Evolutionary conservation across 2,329 filamentous ascomycete genomes (phyloP).

Genomic region (Paecilomyces sp.): DNA sequence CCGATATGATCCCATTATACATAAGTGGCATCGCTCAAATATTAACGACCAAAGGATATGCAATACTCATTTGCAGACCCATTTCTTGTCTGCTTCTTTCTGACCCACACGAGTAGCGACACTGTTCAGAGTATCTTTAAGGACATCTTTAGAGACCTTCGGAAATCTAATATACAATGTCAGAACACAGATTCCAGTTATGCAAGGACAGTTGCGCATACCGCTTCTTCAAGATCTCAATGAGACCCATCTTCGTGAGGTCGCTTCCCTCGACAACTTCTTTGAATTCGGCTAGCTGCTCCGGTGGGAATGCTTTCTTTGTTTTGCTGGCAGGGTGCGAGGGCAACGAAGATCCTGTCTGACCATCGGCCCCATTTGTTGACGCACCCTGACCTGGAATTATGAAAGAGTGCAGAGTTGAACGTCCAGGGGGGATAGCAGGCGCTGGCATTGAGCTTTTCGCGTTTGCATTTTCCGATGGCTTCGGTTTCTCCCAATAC

Average conservation of each 20-base stretch:
- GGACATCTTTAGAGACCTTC: slow-evolving; percentile 60
- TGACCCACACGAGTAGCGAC: slow-evolving; percentile 58
- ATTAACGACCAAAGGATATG: background rate
- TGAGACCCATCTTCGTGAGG: slow-evolving; percentile 65
- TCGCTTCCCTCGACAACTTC: slow-evolving; percentile 61
- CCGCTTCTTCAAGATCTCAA: slow-evolving; percentile 68
- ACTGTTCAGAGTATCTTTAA: slow-evolving; percentile 62
- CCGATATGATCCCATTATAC: background rate
- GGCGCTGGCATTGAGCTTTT: slow-evolving; percentile 4
- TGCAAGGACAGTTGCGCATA: slow-evolving; percentile 21
- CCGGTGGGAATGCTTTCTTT: slow-evolving; percentile 46
- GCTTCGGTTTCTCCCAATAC: slow-evolving; percentile 60
- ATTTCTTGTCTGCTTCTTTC: slow-evolving; percentile 58
- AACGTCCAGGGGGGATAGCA: slow-evolving; percentile 1
- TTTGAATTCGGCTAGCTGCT: slow-evolving; percentile 62
- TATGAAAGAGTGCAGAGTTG: slow-evolving; percentile 16
- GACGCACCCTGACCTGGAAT: slow-evolving; percentile 10
- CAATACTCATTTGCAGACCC: slow-evolving; percentile 42
- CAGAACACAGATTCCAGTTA: background rate
- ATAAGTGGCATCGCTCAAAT: background rate
- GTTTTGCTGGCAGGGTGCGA: slow-evolving; percentile 12
- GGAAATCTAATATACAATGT: slow-evolving; percentile 48
- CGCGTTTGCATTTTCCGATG: slow-evolving; percentile 13
- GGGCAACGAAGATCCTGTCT: slow-evolving; percentile 6
- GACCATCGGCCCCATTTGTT: slow-evolving; percentile 1